Conservation (phyloP, 2,329 filamentous ascomycete species). For the Penicillium crustosum region DNA sequence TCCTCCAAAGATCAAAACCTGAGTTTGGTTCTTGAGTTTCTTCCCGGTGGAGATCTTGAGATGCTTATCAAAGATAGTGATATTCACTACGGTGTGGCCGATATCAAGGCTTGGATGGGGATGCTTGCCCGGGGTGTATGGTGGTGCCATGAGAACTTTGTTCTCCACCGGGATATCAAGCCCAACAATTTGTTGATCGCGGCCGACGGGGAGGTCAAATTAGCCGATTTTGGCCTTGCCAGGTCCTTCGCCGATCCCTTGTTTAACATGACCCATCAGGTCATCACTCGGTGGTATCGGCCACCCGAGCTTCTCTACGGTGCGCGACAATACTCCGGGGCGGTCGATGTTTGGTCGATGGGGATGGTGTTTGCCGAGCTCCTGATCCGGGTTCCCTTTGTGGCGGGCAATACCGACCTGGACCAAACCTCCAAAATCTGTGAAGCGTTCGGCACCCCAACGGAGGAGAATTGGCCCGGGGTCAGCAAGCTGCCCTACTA, state of each 20-base stretch:
- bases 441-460: constrained; percentile 83
- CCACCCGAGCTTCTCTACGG: constrained; percentile 93
- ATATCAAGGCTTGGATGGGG: constrained; percentile 98
- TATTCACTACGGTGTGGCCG: constrained; percentile 79
- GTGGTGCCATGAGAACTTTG: constrained; percentile 94
- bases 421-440: constrained; percentile 83
- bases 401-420: constrained; percentile 81
- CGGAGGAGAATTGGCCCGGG: constrained; percentile 92
- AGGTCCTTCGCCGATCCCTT: constrained; percentile 86
- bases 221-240: constrained; percentile 96
- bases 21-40: constrained; percentile 89
- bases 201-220: constrained; percentile 86
- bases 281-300: constrained; percentile 96
- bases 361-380: constrained; percentile 93
- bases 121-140: constrained; percentile 92
- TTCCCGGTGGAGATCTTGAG: constrained; percentile 91
- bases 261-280: constrained; percentile 83
- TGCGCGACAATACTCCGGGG: constrained; percentile 82
- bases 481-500: constrained; percentile 79
- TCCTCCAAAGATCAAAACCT: constrained; percentile 95
- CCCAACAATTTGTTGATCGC: constrained; percentile 97
- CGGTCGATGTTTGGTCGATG: constrained; percentile 92
- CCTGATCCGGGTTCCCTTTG: constrained; percentile 75
- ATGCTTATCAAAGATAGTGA: constrained; percentile 86
- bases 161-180: constrained; percentile 97